Evolutionary conservation across 163 green algal species (phyloP).

Genomic region (Scenedesmus sp.): DNA sequence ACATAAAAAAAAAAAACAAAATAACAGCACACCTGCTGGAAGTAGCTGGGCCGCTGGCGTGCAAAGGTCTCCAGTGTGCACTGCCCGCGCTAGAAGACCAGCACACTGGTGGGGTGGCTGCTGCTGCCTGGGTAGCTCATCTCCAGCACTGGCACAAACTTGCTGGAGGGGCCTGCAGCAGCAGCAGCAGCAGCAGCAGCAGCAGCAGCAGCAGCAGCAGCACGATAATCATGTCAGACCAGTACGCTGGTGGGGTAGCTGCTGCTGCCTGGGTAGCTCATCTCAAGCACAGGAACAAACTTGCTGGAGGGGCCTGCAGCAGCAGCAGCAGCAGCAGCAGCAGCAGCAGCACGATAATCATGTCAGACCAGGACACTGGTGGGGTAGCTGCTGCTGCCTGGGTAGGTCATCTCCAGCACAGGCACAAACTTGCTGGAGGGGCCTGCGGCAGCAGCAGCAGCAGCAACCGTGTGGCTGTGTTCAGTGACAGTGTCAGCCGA

Average conservation of each 20-base stretch:
- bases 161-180: constrained; percentile 1
- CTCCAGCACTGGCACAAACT: constrained; percentile 20
- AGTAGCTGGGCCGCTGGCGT: constrained; percentile 14
- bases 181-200: constrained; percentile 6
- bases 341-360: background rate
- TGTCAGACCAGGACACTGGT: background rate
- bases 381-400: background rate
- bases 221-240: background rate
- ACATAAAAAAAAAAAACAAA: background rate
- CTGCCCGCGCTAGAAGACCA: constrained; percentile 29
- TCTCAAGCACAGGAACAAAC: constrained; percentile 15
- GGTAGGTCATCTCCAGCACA: constrained; percentile 13
- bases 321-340: background rate
- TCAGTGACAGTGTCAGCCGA: too few species aligned
- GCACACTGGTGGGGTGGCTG: background rate
- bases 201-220: background rate
- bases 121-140: constrained; percentile 12
- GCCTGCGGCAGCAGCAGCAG: background rate
- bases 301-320: background rate
- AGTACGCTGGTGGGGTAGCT: background rate
- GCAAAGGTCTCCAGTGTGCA: constrained; percentile 30
- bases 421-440: constrained; percentile 9
- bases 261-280: background rate
- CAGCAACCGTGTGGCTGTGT: too few species aligned
- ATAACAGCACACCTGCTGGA: background rate